Base-by-base conservation (phyloP, 1,284 basidiomycete genomes). In the Wallemia ichthyophaga region DNA sequence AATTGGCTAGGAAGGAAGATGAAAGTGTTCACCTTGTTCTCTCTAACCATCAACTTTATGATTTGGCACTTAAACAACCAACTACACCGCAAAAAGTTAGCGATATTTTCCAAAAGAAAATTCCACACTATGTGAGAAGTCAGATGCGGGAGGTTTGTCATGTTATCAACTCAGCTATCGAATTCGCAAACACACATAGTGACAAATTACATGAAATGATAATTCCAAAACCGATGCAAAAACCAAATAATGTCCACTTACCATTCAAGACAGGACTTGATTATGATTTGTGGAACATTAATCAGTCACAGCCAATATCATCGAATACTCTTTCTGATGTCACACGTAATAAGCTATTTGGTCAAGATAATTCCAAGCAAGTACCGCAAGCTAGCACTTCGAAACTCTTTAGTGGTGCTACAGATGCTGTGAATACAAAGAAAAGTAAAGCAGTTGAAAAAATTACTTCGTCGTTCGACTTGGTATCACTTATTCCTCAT, bases 1-100 rank as follows among this genome's bases (percentile, higher is more conserved):
- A 67, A 1, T 71, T 82, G 1, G 85, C 88, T 0, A 74, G 88
- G 58, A 78, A 81, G 61, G 82, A 88, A 63, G 92, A 96, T 67
- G 92, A 96, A 69, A 84, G 83, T 66, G 37, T 48, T 48, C 37
- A 48, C n/a, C 13, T 48, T 21, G n/a, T 48, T 15, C n/a, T 48
- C n/a, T 48, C 37, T 11, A 48, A 48, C n/a, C 37, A 48, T 21
- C 37, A 48, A 48, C n/a, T 48, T 5, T 48, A 15, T 21, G 37
- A 48, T 21, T 5, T 48, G 5, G 37, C 37, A 15, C 5, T 48
- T 5, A 48, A 48, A 21, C 37, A 48, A 21, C 37, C 37, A 21
- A 48, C 11, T 5, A 48, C 37, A 48, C 37, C 37, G 5, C 37
- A 48, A 19, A 21, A 48, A 48, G n/a, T 48, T 5, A 15, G 3